Evolutionary conservation across 257 asterid genomes (phyloP).

Genomic region (Rubia yunnanensis): DNA sequence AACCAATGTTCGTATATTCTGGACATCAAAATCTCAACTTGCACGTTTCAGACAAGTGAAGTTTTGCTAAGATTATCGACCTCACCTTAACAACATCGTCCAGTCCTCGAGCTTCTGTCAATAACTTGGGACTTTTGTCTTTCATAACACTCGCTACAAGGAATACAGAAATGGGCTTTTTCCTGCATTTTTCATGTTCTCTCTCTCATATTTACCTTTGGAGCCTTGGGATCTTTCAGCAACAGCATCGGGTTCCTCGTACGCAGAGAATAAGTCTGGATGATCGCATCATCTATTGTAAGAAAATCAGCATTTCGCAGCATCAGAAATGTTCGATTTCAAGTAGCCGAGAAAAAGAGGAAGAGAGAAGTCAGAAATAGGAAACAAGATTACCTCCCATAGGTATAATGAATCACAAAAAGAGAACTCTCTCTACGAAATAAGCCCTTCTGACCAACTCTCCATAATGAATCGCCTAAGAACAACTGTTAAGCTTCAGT

Average conservation of each 20-base stretch:
- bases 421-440: constrained; percentile 94
- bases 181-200: constrained; percentile 44
- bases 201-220: constrained; percentile 62
- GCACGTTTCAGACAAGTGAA: not conserved
- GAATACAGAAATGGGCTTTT: constrained; percentile 58
- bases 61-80: not conserved
- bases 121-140: constrained; percentile 60
- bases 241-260: constrained; percentile 48
- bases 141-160: constrained; percentile 84
- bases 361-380: not conserved
- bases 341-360: not conserved
- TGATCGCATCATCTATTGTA: constrained; percentile 88
- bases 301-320: constrained; percentile 4
- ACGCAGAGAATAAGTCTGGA: constrained; percentile 44
- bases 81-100: constrained; percentile 86
- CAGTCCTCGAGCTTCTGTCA: constrained; percentile 77
- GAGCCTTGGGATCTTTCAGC: constrained; percentile 43
- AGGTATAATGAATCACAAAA: constrained; percentile 82
- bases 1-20: not conserved
- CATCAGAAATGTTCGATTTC: constrained; percentile 3
- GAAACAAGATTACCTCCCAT: constrained; percentile 64
- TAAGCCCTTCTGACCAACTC: too few species aligned
- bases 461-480: too few species aligned
- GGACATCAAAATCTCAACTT: not conserved
- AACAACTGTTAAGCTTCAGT: too few species aligned